phyloP scores from a whole-genome alignment of 352 stramenopile genomes.

The Peronosclerospora sorghi region DNA sequence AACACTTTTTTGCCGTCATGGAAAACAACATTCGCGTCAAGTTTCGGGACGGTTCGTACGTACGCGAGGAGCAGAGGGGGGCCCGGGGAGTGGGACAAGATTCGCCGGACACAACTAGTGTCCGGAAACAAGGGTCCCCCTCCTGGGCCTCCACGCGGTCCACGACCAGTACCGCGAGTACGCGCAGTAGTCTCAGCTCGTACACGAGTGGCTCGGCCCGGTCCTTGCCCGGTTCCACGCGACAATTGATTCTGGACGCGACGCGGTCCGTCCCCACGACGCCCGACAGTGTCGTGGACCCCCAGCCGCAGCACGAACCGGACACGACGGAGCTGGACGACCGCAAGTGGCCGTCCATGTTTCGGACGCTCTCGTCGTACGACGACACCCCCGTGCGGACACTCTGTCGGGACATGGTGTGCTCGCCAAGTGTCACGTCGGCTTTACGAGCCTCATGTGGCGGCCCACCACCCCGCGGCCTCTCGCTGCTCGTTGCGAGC shows the following conservation, averaged over 20 bases:
- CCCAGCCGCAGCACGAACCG: slow-evolving; percentile 22
- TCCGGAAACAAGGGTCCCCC: slow-evolving; percentile 17
- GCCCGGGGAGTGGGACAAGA: slow-evolving; percentile 18
- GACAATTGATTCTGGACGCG: slow-evolving; percentile 16
- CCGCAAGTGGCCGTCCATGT: slow-evolving; percentile 43
- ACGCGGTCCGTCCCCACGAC: slow-evolving; percentile 40
- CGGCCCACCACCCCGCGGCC: too few species aligned
- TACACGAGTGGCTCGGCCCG: slow-evolving; percentile 16
- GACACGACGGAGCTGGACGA: slow-evolving; percentile 25
- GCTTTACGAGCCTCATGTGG: slow-evolving; percentile 14
- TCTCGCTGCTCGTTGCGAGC: too few species aligned
- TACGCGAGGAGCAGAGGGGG: slow-evolving; percentile 28
- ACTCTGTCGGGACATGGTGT: too few species aligned
- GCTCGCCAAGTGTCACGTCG: too few species aligned
- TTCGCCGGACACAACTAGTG: slow-evolving; percentile 15
- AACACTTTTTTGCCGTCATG: slow-evolving; percentile 93
- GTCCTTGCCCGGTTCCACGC: slow-evolving; percentile 16
- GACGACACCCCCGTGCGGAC: too few species aligned
- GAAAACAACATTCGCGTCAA: slow-evolving; percentile 93
- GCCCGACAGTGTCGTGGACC: slow-evolving; percentile 26
- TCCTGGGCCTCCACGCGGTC: slow-evolving; percentile 17
- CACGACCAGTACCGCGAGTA: slow-evolving; percentile 26
- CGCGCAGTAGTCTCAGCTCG: slow-evolving; percentile 24
- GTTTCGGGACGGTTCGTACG: slow-evolving; percentile 50
- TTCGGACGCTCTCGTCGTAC: slow-evolving; percentile 70